phyloP scores from a whole-genome alignment of 2,329 filamentous ascomycete species.

The Calonectria pseudoreteaudii region DNA sequence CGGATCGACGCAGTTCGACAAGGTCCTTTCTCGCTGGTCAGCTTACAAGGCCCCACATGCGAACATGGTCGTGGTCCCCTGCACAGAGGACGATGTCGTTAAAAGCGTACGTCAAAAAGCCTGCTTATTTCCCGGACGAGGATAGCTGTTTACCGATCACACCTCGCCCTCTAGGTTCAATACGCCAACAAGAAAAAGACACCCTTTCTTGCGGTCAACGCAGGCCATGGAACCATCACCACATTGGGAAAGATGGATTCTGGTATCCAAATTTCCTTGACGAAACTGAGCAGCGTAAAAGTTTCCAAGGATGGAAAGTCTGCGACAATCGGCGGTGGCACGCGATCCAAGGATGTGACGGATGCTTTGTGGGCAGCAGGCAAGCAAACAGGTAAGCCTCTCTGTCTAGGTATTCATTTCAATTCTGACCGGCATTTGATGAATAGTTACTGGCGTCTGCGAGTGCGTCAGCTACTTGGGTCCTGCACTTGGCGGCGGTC shows the following conservation, averaged over 20 bases:
- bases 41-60: slow-evolving; percentile 54
- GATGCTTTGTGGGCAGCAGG: slow-evolving; percentile 61
- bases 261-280: slow-evolving; percentile 63
- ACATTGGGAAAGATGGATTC: slow-evolving; percentile 60
- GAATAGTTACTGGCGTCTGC: slow-evolving; percentile 38
- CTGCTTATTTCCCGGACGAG: neutral
- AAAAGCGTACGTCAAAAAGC: slow-evolving; percentile 51
- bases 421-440: neutral
- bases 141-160: neutral
- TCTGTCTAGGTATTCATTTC: rapidly evolving
- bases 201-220: slow-evolving; percentile 65
- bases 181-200: slow-evolving; percentile 59
- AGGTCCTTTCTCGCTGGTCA: slow-evolving; percentile 59
- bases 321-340: slow-evolving; percentile 61
- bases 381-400: slow-evolving; percentile 59
- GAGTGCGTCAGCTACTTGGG: slow-evolving; percentile 46
- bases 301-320: slow-evolving; percentile 57
- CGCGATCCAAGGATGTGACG: slow-evolving; percentile 57
- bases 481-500: slow-evolving; percentile 46
- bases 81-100: slow-evolving; percentile 61
- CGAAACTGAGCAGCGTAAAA: slow-evolving; percentile 55
- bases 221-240: slow-evolving; percentile 62
- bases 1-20: slow-evolving; percentile 52
- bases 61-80: slow-evolving; percentile 60
- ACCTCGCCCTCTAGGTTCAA: slow-evolving; percentile 36